Evolutionary conservation across 352 stramenopile genomes (phyloP), one percentile per base, ranked within the genome.

Genomic region (Phytophthora kernoviae): DNA sequence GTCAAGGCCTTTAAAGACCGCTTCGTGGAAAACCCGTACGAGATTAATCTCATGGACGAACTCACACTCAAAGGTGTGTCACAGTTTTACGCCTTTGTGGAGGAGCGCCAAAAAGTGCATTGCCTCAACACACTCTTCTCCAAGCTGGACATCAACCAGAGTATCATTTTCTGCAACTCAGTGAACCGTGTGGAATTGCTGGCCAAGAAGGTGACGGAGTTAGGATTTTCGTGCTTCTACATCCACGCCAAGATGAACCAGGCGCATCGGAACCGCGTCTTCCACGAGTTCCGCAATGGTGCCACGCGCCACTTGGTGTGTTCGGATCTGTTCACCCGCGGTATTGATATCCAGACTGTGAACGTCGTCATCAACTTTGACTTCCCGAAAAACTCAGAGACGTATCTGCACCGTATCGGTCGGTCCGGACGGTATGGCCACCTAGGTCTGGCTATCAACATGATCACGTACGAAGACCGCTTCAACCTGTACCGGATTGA

Each of bases 291-390:
- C 77, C 90, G 96, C 45, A 99, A 99, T 59, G 97, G 97, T 40
- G 94, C 92, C 2, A 99, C 97, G 37, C 87, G 97, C 37, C 96
- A 99, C 73, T 81, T 99, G 27, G 98, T 99, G 41, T 99, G 93
- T 61, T 98, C 89, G 66, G 98, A 99, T 67, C 79, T 99, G 42
- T 99, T 99, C 73, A 99, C 97, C 47, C 92, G 98, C 51, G 98
- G 98, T 72, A 99, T 99, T 54, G 98, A 99, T 73, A 99, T 99
- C 73, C 96, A 99, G 80, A 98, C 94, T 48, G 98, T 99, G 18
- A 99, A 99, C 70, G 97, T 99, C n/a, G 98, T 99, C 33, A 99
- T 99, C 79, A 99, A 99, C 81, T 99, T 99, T 73, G 98, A 99
- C 81, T 99, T 99, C 73, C 98, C 98, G 11, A 99, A 99, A 77